Base-by-base conservation (phyloP, 2,329 filamentous ascomycete species). In the Hypoxylon sp. region DNA sequence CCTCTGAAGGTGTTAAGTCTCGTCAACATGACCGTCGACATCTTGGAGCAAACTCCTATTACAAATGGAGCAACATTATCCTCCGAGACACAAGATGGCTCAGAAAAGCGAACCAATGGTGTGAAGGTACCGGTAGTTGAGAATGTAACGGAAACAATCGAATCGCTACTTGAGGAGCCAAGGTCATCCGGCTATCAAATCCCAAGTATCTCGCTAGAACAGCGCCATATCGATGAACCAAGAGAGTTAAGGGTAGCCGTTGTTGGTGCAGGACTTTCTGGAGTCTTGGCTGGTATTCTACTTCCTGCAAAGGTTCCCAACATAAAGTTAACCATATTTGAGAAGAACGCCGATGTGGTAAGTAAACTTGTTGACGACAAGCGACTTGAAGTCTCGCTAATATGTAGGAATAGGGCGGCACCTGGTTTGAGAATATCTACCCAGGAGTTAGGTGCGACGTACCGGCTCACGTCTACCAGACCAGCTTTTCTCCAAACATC, bases 371-470 rank as follows among this genome's bases (percentile, higher is more conserved):
- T 23, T 3, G 1, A 38, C 13, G 14, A 11, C 13, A 7, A 21
- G 1, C 21, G 7, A 10, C 19, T 6, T 41, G 19, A 60, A 41
- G 1, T 21, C 50, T 13, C 71, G 53, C 57, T 55, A 61, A 67
- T 2, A 43, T 3, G 3, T 23, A 30, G 1, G 46, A n/a, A 5
- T 36, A 84, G 81, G 84, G 84, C 30, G 84, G 85, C 0, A 86
- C 83, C 2, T 87, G 85, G 85, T 81, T 84, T 52, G 84, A 86
- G 65, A 87, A 87, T 60, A 75, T 82, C 3, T 91, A 91, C 68
- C 89, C 89, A 0, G 90, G 89, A 1, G 88, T 91, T 0, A 81
- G 88, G 45, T 93, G 90, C 71, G 90, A 92, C 75, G 87, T 93
- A 13, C 89, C 90, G 0, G 86, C 89, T 0, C 89, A 91, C 75